These are phyloP conservation scores for Scheffersomyces ergatensis DNA, from an alignment of 805 yeast species.

Conservation along the genomic window DNA sequence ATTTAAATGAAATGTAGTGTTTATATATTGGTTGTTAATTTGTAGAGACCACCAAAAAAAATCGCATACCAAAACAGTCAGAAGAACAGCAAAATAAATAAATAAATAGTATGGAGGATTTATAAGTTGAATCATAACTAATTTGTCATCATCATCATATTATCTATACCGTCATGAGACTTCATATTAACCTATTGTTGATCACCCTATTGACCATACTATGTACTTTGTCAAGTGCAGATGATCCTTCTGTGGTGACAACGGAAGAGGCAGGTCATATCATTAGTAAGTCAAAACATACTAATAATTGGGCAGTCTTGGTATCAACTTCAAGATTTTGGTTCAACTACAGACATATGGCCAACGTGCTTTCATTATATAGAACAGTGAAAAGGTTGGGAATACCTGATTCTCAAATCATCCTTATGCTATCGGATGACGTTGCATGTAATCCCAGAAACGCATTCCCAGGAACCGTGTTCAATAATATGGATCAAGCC, in stretches of 20 bases:
- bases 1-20: too few species aligned
- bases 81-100: too few species aligned
- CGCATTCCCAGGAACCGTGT: constrained; percentile 93
- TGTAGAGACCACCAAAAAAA: too few species aligned
- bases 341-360: constrained; percentile 98
- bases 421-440: constrained; percentile 94
- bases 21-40: too few species aligned
- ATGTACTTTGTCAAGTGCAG: background rate
- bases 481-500: constrained; percentile 88
- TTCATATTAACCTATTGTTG: background rate
- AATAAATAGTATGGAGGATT: too few species aligned
- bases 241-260: background rate
- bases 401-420: constrained; percentile 96
- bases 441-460: constrained; percentile 96
- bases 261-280: constrained; percentile 20
- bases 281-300: constrained; percentile 46
- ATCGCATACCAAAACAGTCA: too few species aligned
- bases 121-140: too few species aligned
- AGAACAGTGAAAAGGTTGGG: constrained; percentile 95
- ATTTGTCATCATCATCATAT: too few species aligned
- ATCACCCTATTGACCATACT: background rate
- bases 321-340: constrained; percentile 96
- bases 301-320: constrained; percentile 78
- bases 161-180: too few species aligned
- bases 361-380: constrained; percentile 90